phyloP scores from a whole-genome alignment of 75 land plant species.

The Cunninghamia lanceolata region DNA sequence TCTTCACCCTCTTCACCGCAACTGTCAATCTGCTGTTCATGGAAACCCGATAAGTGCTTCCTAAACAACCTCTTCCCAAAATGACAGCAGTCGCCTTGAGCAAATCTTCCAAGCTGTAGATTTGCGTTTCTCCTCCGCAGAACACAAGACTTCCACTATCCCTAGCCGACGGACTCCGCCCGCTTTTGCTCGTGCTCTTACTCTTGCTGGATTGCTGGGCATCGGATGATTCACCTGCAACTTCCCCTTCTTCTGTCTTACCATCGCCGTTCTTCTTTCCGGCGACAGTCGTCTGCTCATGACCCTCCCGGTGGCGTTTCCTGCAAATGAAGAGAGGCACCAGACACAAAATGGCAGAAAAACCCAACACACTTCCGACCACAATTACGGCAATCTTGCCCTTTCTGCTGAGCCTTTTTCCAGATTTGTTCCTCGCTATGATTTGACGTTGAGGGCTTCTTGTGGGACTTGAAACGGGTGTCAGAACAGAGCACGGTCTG shows the following conservation, averaged over 20 bases:
- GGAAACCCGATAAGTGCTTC: constrained; percentile 36
- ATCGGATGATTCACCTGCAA: not conserved
- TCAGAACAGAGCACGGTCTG: constrained; percentile 21
- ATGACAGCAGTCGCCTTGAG: constrained; percentile 46
- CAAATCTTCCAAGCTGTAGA: constrained; percentile 33
- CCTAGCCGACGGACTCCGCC: not conserved
- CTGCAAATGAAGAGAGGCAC: not conserved
- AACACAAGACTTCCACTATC: constrained; percentile 7
- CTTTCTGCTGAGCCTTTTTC: not conserved
- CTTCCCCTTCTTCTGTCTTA: not conserved
- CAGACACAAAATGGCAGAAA: not conserved
- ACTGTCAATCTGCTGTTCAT: constrained; percentile 26
- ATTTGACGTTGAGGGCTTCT: not conserved
- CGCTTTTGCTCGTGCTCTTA: not conserved
- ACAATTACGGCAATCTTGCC: not conserved
- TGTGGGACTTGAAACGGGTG: constrained; percentile 9
- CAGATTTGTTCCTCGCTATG: not conserved
- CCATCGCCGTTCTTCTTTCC: not conserved
- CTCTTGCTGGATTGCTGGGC: not conserved
- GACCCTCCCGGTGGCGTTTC: not conserved
- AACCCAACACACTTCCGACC: not conserved
- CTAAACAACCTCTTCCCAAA: constrained; percentile 37
- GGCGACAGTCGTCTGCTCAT: not conserved
- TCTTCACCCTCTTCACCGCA: constrained; percentile 47
- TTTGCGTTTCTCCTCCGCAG: constrained; percentile 11